A percentile compares a stretch with the other conserved stretches of the same genome.
phyloP scores from a whole-genome alignment of 306 rosid species.

The Gillenia trifoliata region DNA sequence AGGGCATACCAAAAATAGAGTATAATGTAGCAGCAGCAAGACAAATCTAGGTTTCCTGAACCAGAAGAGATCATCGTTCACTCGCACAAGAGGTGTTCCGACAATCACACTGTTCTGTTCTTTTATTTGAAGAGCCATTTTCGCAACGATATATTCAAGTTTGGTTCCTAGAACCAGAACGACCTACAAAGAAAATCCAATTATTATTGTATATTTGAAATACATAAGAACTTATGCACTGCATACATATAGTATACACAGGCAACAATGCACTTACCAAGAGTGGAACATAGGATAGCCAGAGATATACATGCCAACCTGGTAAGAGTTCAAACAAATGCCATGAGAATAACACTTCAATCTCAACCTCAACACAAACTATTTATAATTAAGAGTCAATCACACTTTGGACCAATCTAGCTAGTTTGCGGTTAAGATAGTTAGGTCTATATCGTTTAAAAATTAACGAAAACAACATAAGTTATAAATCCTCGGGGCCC shows the following conservation, averaged over 20 bases:
- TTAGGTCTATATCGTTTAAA: too few relatives aligned
- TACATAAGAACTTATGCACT: background rate
- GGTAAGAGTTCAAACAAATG: background rate
- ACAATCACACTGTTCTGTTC: conserved; percentile 22
- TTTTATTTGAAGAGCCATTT: conserved; percentile 37
- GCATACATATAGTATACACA: background rate
- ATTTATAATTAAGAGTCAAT: background rate
- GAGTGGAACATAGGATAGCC: conserved; percentile 34
- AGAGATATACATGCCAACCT: conserved; percentile 30
- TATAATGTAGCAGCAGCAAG: conserved; percentile 27
- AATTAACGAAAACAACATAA: too few relatives aligned
- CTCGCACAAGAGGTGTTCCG: conserved; percentile 34
- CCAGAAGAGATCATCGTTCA: conserved; percentile 27
- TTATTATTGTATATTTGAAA: background rate
- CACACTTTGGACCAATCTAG: background rate
- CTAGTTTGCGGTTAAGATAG: too few relatives aligned
- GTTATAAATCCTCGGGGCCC: background rate
- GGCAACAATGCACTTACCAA: conserved; percentile 22
- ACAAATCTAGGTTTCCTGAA: conserved; percentile 32
- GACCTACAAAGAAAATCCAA: conserved; percentile 8
- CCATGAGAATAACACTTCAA: background rate
- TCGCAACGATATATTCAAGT: conserved; percentile 27
- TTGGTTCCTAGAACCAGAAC: conserved; percentile 34
- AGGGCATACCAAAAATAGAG: conserved; percentile 29
- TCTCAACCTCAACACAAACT: background rate